A percentile compares a stretch with the other conserved stretches of the same genome.
Conservation (phyloP, 768 basidiomycete species). For the Myochromella boudieri region DNA sequence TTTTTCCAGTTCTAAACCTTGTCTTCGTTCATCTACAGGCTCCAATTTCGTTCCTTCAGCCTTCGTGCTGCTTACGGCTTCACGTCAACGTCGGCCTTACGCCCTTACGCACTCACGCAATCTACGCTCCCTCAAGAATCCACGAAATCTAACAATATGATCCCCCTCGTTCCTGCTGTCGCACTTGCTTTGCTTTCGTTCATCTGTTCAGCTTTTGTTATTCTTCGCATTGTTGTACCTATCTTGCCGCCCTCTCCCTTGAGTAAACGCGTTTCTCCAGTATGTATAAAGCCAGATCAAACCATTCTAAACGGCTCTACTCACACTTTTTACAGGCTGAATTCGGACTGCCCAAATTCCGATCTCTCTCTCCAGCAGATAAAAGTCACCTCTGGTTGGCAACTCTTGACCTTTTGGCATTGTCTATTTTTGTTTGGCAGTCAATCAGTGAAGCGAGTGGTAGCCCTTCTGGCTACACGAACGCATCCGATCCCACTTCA, state of each 20-base stretch:
- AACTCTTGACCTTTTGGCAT: conserved; percentile 60
- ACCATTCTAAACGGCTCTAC: conserved; percentile 11
- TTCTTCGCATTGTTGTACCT: conserved; percentile 74
- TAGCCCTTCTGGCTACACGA: conserved; percentile 41
- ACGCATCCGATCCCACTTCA: conserved; percentile 49
- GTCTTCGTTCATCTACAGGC: conserved; percentile 21
- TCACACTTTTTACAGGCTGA: conserved; percentile 52
- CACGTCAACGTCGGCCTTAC: conserved; percentile 41
- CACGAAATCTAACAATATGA: conserved; percentile 45
- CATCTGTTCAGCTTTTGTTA: conserved; percentile 69
- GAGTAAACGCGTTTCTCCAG: conserved; percentile 73
- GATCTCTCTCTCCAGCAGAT: conserved; percentile 63
- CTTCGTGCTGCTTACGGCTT: conserved; percentile 29
- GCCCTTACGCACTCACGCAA: conserved; percentile 43
- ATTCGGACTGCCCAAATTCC: conserved; percentile 72
- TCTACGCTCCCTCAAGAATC: conserved; percentile 45
- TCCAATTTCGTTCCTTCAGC: conserved; percentile 27
- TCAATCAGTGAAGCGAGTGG: conserved; percentile 50
- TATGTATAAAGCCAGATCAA: conserved; percentile 40
- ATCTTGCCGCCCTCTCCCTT: conserved; percentile 72
- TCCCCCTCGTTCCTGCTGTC: conserved; percentile 67
- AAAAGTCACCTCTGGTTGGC: conserved; percentile 77
- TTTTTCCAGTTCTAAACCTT: conserved; percentile 15
- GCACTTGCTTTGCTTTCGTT: conserved; percentile 72
- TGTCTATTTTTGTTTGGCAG: conserved; percentile 69